Evolutionary conservation across 768 basidiomycete genomes (phyloP).

Genomic region (Fomitopsis pulvina): DNA sequence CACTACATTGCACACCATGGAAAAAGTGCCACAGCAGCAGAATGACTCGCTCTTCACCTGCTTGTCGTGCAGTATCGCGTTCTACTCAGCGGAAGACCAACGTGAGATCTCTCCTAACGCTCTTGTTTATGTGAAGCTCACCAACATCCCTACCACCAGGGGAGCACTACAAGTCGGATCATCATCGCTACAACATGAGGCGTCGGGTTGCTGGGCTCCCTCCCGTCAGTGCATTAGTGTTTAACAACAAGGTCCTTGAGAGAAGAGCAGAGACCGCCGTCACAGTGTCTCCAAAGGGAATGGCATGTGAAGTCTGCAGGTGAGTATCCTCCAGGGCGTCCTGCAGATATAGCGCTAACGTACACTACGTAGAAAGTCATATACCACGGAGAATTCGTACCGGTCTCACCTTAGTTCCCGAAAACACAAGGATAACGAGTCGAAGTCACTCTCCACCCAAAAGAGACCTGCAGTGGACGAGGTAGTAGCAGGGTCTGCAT

Average conservation of each 20-base stretch:
- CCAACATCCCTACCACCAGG: constrained; percentile 37
- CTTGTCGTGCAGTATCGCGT: constrained; percentile 86
- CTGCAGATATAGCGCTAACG: background rate
- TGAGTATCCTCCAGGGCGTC: background rate
- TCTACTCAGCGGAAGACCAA: constrained; percentile 76
- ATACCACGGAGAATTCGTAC: constrained; percentile 86
- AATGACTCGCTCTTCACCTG: constrained; percentile 63
- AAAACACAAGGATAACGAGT: constrained; percentile 78
- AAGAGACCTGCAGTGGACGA: constrained; percentile 5
- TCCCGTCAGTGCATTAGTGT: constrained; percentile 69
- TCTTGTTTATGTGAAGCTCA: background rate
- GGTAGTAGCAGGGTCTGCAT: constrained; percentile 15
- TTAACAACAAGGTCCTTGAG: constrained; percentile 86
- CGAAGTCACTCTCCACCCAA: constrained; percentile 35
- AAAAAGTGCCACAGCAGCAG: background rate
- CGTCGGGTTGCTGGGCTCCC: constrained; percentile 86
- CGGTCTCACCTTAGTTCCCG: constrained; percentile 82
- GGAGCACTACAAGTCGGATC: constrained; percentile 86
- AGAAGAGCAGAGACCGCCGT: constrained; percentile 70
- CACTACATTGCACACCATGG: too few relatives aligned
- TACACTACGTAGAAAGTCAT: constrained; percentile 62
- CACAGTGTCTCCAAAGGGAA: constrained; percentile 49
- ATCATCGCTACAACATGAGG: constrained; percentile 98
- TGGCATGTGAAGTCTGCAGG: constrained; percentile 73
- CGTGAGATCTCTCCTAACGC: constrained; percentile 38